Evolutionary conservation across 805 yeast genomes (phyloP).

Genomic region (Yamadazyma paraphyllophila): DNA sequence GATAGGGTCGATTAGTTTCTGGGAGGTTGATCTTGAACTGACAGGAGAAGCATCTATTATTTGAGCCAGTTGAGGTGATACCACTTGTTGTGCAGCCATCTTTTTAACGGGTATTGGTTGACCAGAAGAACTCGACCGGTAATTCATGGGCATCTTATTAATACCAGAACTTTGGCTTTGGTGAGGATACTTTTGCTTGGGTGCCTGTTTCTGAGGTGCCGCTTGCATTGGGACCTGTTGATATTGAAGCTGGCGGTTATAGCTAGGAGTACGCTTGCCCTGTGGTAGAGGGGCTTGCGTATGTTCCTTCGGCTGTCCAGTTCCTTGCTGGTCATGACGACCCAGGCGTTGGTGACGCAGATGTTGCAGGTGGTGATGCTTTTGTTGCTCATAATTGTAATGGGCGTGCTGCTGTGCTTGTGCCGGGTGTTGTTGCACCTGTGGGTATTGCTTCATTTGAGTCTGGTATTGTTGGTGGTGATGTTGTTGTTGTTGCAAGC

Average conservation of each 20-base stretch:
- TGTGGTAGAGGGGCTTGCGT: not conserved
- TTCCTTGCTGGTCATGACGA: no score
- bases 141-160: not conserved
- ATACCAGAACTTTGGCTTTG: not conserved
- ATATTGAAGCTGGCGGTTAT: not conserved
- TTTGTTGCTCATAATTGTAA: not conserved
- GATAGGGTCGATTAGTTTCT: not conserved
- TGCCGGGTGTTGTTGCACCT: not conserved
- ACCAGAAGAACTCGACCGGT: not conserved
- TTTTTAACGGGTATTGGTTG: not conserved
- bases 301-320: no score
- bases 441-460: not conserved
- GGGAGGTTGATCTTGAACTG: not conserved
- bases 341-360: not conserved
- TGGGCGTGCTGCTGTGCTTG: not conserved
- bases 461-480: not conserved
- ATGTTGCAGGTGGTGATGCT: not conserved
- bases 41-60: not conserved
- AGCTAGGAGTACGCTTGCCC: not conserved
- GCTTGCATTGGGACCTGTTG: not conserved
- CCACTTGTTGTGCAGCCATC: conserved; percentile 2
- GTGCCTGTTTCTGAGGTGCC: not conserved
- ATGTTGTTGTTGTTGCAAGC: no score
- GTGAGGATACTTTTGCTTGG: not conserved
- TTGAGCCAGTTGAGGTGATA: conserved; percentile 2